Evolutionary conservation across 1,139 yeast species (phyloP).

Genomic region (Tardiomyces blankii): DNA sequence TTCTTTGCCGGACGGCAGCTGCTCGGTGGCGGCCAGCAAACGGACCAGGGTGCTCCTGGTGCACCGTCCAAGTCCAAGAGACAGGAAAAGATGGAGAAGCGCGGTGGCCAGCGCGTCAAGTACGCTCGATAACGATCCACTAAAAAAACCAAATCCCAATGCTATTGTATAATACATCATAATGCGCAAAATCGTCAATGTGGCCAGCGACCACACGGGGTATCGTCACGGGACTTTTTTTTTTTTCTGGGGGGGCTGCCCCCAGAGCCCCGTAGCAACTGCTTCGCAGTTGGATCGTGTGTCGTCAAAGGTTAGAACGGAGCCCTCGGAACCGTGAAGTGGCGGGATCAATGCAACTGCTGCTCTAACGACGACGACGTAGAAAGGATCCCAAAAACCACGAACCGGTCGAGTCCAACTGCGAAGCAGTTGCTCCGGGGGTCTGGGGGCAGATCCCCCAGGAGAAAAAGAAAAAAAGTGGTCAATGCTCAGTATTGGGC

Average conservation of each 20-base stretch:
- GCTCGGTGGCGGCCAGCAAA: conserved; percentile 4
- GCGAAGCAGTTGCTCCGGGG: neutral
- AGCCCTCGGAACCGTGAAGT: too few relatives aligned
- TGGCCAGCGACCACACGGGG: neutral
- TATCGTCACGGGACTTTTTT: neutral
- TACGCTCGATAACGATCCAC: conserved; percentile 1
- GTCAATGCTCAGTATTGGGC: conserved; percentile 5
- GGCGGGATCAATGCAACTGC: too few relatives aligned
- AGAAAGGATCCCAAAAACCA: too few relatives aligned
- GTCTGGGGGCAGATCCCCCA: neutral
- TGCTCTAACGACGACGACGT: too few relatives aligned
- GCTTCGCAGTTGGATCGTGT: too few relatives aligned
- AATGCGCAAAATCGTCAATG: neutral
- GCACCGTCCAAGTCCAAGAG: conserved; percentile 31
- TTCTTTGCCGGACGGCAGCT: conserved; percentile 16
- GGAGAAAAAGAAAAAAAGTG: too few relatives aligned
- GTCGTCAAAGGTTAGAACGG: too few relatives aligned
- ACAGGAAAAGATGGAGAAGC: conserved; percentile 41
- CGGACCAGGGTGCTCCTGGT: neutral
- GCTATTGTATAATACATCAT: neutral
- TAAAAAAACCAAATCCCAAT: too few relatives aligned
- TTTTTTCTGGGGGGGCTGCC: too few relatives aligned
- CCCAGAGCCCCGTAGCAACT: too few relatives aligned
- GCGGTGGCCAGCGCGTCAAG: conserved; percentile 30
- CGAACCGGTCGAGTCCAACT: neutral